Evolutionary conservation across 2,329 filamentous ascomycete genomes (phyloP).

Genomic region (Erysiphe pulchra): DNA sequence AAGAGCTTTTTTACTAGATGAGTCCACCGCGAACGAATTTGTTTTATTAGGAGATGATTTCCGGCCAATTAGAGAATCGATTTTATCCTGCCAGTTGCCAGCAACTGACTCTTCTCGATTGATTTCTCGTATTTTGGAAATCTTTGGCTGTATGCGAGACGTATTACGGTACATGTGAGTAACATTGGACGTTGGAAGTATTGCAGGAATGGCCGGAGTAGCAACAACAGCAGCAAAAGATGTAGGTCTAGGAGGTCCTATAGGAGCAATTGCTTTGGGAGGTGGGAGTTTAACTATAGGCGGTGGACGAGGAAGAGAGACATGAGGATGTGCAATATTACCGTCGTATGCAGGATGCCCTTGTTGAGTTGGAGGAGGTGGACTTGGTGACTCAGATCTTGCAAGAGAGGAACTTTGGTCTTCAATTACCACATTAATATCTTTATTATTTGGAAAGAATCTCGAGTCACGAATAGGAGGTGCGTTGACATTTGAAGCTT

Average conservation of each 20-base stretch:
- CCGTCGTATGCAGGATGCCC: slow-evolving; percentile 50
- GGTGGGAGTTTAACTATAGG: slow-evolving; percentile 62
- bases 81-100: slow-evolving; percentile 51
- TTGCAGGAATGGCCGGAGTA: slow-evolving; percentile 10
- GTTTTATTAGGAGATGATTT: slow-evolving; percentile 32
- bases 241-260: slow-evolving; percentile 18
- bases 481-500: slow-evolving; percentile 11
- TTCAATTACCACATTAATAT: slow-evolving; percentile 17
- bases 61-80: slow-evolving; percentile 49
- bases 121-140: slow-evolving; percentile 11
- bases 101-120: slow-evolving; percentile 9
- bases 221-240: slow-evolving; percentile 19
- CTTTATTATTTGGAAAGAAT: slow-evolving; percentile 29
- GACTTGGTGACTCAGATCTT: slow-evolving; percentile 30
- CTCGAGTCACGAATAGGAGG: slow-evolving; percentile 27
- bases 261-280: slow-evolving; percentile 17
- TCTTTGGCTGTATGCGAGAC: slow-evolving; percentile 13
- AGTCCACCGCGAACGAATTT: slow-evolving; percentile 36
- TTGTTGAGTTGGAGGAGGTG: slow-evolving; percentile 43
- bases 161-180: slow-evolving; percentile 8
- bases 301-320: slow-evolving; percentile 41
- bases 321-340: slow-evolving; percentile 35
- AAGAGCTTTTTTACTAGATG: slow-evolving; percentile 39
- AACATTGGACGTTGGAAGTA: neutral
- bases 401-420: slow-evolving; percentile 15